phyloP scores from a whole-genome alignment of 805 yeast species.

The Teunomyces pallodes region DNA sequence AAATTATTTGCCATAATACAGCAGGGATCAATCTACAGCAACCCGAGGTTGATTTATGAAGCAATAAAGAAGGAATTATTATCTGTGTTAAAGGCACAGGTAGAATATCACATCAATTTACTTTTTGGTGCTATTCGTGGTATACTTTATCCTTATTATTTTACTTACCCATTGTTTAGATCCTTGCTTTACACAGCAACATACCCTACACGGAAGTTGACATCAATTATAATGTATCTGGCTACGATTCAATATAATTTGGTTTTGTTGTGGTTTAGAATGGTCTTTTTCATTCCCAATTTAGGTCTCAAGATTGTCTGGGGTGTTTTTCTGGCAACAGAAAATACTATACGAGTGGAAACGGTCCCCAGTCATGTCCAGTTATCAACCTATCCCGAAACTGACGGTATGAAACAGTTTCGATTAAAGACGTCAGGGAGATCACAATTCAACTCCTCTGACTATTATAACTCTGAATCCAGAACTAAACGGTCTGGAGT shows the following conservation, averaged over 20 bases:
- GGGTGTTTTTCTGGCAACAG: not conserved
- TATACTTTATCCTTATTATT: not conserved
- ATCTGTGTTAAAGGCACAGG: not conserved
- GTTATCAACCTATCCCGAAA: not conserved
- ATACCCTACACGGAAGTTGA: not conserved
- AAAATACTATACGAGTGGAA: constrained; percentile 5
- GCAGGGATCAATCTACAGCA: not conserved
- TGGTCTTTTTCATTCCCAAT: constrained; percentile 19
- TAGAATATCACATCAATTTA: not conserved
- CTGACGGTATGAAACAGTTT: constrained; percentile 1
- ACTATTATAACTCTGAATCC: not conserved
- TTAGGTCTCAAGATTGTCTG: constrained; percentile 12
- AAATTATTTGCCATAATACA: constrained; percentile 1
- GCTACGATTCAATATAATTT: constrained; percentile 17
- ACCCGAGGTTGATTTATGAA: not conserved
- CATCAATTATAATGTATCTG: not conserved
- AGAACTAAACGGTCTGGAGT: not conserved
- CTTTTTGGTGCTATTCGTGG: not conserved
- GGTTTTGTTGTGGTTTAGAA: constrained; percentile 11
- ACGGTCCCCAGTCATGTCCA: not conserved
- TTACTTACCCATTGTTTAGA: not conserved
- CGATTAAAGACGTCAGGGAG: not conserved
- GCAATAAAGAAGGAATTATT: not conserved
- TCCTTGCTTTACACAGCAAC: not conserved
- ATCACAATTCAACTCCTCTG: not conserved